Evolutionary conservation across 257 asterid species (phyloP).

Genomic region (Solanum chiquidenum): DNA sequence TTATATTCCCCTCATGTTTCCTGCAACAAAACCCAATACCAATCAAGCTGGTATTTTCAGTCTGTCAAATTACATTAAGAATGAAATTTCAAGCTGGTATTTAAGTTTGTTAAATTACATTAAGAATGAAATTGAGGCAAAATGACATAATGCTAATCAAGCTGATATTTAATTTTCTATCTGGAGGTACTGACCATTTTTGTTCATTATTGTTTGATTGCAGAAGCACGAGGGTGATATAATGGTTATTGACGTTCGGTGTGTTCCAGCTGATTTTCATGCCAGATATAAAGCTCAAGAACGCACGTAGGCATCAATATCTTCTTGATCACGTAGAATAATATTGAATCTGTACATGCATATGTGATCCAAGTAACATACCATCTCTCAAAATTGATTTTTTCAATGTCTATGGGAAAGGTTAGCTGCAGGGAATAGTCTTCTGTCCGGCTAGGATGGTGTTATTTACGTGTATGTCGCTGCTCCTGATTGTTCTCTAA

Average conservation of each 20-base stretch:
- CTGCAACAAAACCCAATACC: background rate
- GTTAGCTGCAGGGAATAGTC: background rate
- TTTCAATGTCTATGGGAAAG: background rate
- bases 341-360: background rate
- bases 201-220: slow-evolving; percentile 16
- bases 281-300: slow-evolving; percentile 80
- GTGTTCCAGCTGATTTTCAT: slow-evolving; percentile 84
- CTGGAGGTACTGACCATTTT: background rate
- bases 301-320: slow-evolving; percentile 83
- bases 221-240: slow-evolving; percentile 89
- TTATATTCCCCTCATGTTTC: background rate
- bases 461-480: background rate
- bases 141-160: background rate
- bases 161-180: background rate
- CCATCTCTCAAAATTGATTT: background rate
- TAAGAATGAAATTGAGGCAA: background rate
- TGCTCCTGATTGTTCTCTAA: background rate
- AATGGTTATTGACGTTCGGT: slow-evolving; percentile 58
- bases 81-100: background rate
- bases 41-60: background rate
- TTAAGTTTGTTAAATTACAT: background rate
- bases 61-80: background rate
- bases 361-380: background rate
- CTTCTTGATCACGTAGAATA: background rate
- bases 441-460: background rate